Evolutionary conservation across 495 filamentous ascomycete genomes (phyloP), one percentile per base, ranked within the genome.

Genomic region (Hypoxylon lienhwacheense): DNA sequence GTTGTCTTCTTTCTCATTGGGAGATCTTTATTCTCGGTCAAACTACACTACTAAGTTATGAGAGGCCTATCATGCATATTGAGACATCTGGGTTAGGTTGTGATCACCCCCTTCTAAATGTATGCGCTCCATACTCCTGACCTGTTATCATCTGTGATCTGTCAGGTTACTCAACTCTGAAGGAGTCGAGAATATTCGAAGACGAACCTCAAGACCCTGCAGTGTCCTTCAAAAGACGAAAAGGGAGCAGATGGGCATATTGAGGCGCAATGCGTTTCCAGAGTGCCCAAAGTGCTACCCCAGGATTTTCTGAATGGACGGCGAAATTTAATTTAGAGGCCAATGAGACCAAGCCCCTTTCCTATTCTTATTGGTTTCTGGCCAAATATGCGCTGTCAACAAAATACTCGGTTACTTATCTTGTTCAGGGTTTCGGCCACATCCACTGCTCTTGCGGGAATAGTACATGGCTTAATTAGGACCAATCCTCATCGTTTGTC

Each of bases 251-350:
- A 59, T 63, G 53, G 33, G 59, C 59, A 54, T 37, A 53, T 49
- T 46, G 43, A 50, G 53, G 59, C 53, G 37, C 21, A 47, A 53
- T 21, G 33, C 43, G 36, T 52, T 47, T 45, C 49, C 59, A 37
- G 56, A 53, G 39, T 11, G 40, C 33, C 42, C 32, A 36, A 34
- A 22, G 37, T 45, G 33, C 40, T 16, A 55, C 46, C 47, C 51
- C 58, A 48, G 21, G 47, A 25, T 31, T 24, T n/a, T 57, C 26
- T 59, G 59, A 48, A 63, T 50, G 44, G 39, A 54, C 48, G 48
- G 59, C 48, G 40, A 54, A 53, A 57, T 62, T 63, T 63, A 58
- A 63, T 63, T 47, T 61, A 58, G 12, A 58, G 48, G 14, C 39
- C 54, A 63, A 59, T 54, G 53, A 58, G 59, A 31, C 53, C 54